A percentile compares a stretch with the other conserved stretches of the same genome.
These are phyloP conservation scores for Salvia splendens DNA, from an alignment of 257 asterid genomes.

Conservation along the genomic window DNA sequence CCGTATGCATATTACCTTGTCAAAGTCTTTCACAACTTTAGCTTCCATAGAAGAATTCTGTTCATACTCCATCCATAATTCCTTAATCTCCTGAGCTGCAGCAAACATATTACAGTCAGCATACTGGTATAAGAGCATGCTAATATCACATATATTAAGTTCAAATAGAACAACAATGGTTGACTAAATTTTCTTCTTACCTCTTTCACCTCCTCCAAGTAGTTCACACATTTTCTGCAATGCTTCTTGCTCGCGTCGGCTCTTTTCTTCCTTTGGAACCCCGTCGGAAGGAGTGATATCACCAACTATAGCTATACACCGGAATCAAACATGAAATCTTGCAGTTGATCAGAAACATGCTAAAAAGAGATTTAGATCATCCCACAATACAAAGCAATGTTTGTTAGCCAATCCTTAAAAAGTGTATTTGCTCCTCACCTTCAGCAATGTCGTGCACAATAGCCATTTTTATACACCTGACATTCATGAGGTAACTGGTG, in stretches of 20 bases:
- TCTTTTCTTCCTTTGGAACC: constrained; percentile 84
- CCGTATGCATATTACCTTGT: constrained; percentile 59
- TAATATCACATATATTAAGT: constrained; percentile 7
- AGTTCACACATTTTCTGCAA: constrained; percentile 80
- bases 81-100: constrained; percentile 86
- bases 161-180: constrained; percentile 19
- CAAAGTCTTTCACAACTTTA: constrained; percentile 92
- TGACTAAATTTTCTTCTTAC: constrained; percentile 40
- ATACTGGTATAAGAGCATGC: constrained; percentile 25
- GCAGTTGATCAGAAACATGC: constrained; percentile 16
- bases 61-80: constrained; percentile 95
- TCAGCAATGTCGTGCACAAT: constrained; percentile 97
- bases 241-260: constrained; percentile 79
- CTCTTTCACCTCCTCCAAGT: constrained; percentile 89
- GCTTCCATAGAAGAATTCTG: constrained; percentile 84
- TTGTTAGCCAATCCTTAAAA: constrained; percentile 9
- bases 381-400: neutral
- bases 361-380: constrained; percentile 17
- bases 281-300: constrained; percentile 94
- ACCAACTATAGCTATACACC: constrained; percentile 79
- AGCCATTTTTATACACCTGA: constrained; percentile 97
- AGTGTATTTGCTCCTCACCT: constrained; percentile 48
- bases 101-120: constrained; percentile 29
- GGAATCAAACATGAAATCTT: constrained; percentile 23
- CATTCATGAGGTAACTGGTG: constrained; percentile 22